Conservation (phyloP, 1,284 basidiomycete genomes). For the Wallemia mellicola region DNA sequence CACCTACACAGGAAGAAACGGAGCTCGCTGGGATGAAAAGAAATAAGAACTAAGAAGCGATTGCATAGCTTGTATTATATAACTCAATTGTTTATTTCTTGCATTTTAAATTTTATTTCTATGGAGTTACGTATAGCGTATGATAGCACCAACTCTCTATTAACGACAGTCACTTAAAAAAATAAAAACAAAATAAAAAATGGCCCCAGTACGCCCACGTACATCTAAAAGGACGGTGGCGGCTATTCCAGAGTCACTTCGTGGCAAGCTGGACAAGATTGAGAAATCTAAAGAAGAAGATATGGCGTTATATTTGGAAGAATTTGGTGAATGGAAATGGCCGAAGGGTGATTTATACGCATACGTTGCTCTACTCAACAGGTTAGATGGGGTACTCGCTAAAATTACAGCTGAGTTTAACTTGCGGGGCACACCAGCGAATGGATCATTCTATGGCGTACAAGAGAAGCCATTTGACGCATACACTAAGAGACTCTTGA, state of each 20-base stretch:
- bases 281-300: conserved; percentile 22
- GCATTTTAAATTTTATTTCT: neutral
- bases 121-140: too few relatives aligned
- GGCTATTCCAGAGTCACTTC: neutral
- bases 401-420: conserved; percentile 47
- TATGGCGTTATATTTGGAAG: conserved; percentile 28
- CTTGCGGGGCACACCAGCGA: conserved; percentile 19
- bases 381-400: conserved; percentile 69
- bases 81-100: neutral
- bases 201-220: neutral
- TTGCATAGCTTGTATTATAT: neutral
- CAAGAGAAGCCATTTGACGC: conserved; percentile 55
- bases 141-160: too few relatives aligned
- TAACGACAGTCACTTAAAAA: neutral
- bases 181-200: neutral
- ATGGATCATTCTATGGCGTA: conserved; percentile 2
- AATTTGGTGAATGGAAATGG: conserved; percentile 64
- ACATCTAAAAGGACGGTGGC: neutral
- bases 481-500: conserved; percentile 39
- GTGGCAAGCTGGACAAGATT: neutral
- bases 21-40: neutral
- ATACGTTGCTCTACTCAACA: conserved; percentile 84
- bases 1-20: neutral
- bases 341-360: conserved; percentile 87
- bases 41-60: neutral